These are phyloP conservation scores for Moringa oleifera DNA, from an alignment of 345 rosid species.

Conservation along the genomic window DNA sequence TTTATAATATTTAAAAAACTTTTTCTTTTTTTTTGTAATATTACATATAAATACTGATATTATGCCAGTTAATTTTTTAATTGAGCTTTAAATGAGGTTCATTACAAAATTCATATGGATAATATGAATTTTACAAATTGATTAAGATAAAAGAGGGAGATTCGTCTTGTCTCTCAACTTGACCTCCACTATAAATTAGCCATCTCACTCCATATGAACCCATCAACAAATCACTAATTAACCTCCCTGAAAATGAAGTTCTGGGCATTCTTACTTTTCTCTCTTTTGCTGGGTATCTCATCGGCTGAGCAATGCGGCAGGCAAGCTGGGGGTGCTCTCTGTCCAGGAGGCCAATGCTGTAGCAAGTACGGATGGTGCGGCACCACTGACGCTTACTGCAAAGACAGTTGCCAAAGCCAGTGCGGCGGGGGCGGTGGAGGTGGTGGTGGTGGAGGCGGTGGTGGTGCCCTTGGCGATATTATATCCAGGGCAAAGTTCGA, in stretches of 20 bases:
- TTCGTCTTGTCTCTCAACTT: too few relatives aligned
- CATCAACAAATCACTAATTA: too few relatives aligned
- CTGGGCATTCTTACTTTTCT: slow-evolving; percentile 9
- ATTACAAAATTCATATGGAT: too few relatives aligned
- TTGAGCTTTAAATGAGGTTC: too few relatives aligned
- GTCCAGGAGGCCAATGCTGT: slow-evolving; percentile 40
- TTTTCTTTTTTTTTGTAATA: too few relatives aligned
- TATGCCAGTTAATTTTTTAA: too few relatives aligned
- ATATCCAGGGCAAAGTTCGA: slow-evolving; percentile 32
- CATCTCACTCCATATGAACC: too few relatives aligned
- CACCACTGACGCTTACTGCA: slow-evolving; percentile 29
- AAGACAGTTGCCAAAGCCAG: slow-evolving; percentile 56
- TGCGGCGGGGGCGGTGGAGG: slow-evolving; percentile 25
- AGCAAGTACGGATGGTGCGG: slow-evolving; percentile 55
- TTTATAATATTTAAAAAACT: too few relatives aligned
- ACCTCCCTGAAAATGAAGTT: slow-evolving; percentile 19
- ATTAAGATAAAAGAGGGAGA: too few relatives aligned
- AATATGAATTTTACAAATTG: too few relatives aligned
- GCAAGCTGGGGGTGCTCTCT: slow-evolving; percentile 45
- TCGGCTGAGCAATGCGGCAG: slow-evolving; percentile 51
- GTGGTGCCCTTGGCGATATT: slow-evolving; percentile 12
- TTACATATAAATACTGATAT: too few relatives aligned
- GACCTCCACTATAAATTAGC: too few relatives aligned
- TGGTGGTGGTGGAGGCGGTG: slow-evolving; percentile 22
- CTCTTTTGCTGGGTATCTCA: slow-evolving; percentile 3